Evolutionary conservation across 2,329 filamentous ascomycete species (phyloP), one percentile per base, ranked within the genome.

Genomic region (Hortaea sp.): DNA sequence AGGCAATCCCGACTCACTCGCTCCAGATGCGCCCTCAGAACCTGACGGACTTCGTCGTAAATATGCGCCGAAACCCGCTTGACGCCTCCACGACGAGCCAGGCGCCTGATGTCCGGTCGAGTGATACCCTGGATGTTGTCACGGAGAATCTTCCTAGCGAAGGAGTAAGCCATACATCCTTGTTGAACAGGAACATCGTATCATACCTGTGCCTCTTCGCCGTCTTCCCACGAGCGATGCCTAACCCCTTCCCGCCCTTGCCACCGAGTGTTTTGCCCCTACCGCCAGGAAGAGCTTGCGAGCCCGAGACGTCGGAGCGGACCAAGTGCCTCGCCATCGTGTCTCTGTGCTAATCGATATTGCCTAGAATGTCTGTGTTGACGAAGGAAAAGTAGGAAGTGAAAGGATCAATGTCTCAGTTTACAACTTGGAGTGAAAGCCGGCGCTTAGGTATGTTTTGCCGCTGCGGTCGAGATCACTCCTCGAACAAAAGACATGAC

Each of bases 111-210:
- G 43, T 51, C 55, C 12, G 50, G 50, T 82, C 94, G 95, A 64
- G 88, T 95, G 66, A 95, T 92, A 74, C 89, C 89, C 75, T 94
- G 88, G 66, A 95, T 95, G 83, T 94, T 95, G 83, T 95, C 89
- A 73, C 88, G 86, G 69, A 95, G 79, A 77, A 95, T 94, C 83
- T 95, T 95, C 66, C 89, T 85, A 20, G n/a, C 7, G 4, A 20
- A 20, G 20, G 20, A 20, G 20, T 20, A 20, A 20, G 20, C 20
- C 20, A 20, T 20, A 20, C 20, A 20, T 20, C 20, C 20, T 20
- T 20, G 4, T 20, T 20, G 20, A 20, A 20, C 20, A 20, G 20
- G 4, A 20, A 20, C 20, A 2, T 20, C 20, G 20, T 20, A 20
- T 20, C 51, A 11, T 49, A 57, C 55, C 54, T 49, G 50, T 59